Evolutionary conservation across 2,329 filamentous ascomycete species (phyloP).

Genomic region (Myriosclerotinia duriaeana): DNA sequence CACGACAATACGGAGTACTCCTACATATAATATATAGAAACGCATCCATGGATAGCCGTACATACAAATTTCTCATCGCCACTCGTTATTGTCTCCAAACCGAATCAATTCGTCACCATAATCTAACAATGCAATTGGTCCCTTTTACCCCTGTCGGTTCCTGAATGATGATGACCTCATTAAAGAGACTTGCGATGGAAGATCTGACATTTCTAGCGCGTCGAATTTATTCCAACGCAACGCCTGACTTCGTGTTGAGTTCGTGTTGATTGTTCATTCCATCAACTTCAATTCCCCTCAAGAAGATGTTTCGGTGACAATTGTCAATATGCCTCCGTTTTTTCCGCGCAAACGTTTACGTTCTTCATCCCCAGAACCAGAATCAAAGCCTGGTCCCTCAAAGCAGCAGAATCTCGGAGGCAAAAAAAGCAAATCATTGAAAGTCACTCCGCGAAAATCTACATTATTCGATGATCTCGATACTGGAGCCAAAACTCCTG

Average conservation of each 20-base stretch:
- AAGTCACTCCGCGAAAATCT: conserved; percentile 48
- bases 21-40: no score
- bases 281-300: neutral
- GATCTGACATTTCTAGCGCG: neutral
- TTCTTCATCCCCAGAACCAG: conserved; percentile 46
- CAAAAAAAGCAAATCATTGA: conserved; percentile 29
- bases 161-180: neutral
- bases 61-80: no score
- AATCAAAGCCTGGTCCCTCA: conserved; percentile 31
- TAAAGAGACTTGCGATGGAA: neutral
- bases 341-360: conserved; percentile 66
- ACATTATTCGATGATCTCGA: conserved; percentile 64
- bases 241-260: conserved; percentile 17
- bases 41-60: no score
- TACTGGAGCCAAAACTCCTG: conserved; percentile 45
- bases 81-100: neutral
- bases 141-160: neutral
- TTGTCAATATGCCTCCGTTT: conserved; percentile 61
- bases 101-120: neutral
- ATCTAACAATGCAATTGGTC: neutral
- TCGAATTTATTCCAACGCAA: neutral
- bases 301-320: conserved; percentile 19
- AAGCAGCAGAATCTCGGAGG: conserved; percentile 22
- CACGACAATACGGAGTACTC: neutral
- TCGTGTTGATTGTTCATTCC: neutral